phyloP scores from a whole-genome alignment of 768 basidiomycete species.

The Lentinus brumalis region DNA sequence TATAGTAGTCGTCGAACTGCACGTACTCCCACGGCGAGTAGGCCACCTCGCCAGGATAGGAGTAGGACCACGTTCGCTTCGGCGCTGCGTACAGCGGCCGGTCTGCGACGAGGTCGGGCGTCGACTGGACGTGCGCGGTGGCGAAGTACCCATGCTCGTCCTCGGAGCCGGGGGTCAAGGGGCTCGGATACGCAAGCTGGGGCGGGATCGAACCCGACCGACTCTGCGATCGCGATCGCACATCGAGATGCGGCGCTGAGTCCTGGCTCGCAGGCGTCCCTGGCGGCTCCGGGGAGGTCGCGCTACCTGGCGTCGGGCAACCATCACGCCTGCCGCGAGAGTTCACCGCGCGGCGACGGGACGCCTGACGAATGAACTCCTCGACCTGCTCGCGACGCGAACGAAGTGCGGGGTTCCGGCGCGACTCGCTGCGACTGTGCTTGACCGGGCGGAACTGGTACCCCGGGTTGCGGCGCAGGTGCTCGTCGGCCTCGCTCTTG shows the following conservation, averaged over 20 bases:
- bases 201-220: background rate
- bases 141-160: background rate
- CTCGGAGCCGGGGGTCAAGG: background rate
- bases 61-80: slow-evolving; percentile 9
- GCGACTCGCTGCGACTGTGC: slow-evolving; percentile 15
- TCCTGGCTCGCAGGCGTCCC: slow-evolving; percentile 20
- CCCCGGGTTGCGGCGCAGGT: slow-evolving; percentile 51
- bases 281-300: slow-evolving; percentile 22
- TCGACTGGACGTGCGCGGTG: slow-evolving; percentile 5
- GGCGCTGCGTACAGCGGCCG: slow-evolving; percentile 4
- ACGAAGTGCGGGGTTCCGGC: slow-evolving; percentile 17
- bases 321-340: slow-evolving; percentile 11
- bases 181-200: background rate
- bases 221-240: background rate
- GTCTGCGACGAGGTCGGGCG: slow-evolving; percentile 8
- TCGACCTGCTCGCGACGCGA: slow-evolving; percentile 33
- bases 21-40: slow-evolving; percentile 15
- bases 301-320: slow-evolving; percentile 11
- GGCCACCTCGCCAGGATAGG: slow-evolving; percentile 7
- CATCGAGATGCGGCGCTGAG: slow-evolving; percentile 4
- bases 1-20: slow-evolving; percentile 8
- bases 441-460: slow-evolving; percentile 60
- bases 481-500: slow-evolving; percentile 55
- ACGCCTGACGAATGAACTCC: slow-evolving; percentile 21
- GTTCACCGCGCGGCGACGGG: slow-evolving; percentile 7